phyloP scores from a whole-genome alignment of 2,329 filamentous ascomycete genomes.

The Colletotrichum sidae region DNA sequence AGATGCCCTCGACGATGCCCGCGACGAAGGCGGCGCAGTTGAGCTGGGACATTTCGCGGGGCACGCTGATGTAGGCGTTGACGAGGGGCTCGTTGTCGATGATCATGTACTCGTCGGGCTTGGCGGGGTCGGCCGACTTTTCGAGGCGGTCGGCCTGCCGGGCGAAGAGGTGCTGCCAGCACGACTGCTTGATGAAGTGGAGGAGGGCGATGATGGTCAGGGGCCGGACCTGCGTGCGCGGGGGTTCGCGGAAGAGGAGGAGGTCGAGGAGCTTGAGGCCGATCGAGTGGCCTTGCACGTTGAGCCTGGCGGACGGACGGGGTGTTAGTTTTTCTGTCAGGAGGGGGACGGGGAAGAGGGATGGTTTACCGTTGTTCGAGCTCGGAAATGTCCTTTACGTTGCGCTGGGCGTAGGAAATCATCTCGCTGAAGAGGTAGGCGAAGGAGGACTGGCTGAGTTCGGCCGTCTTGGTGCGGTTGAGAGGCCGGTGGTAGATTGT shows the following conservation, averaged over 20 bases:
- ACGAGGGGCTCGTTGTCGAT: constrained; percentile 98
- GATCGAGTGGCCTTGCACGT: constrained; percentile 91
- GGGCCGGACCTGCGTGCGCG: constrained; percentile 79
- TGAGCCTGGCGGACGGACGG: constrained; percentile 69
- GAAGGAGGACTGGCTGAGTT: constrained; percentile 93
- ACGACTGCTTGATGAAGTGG: constrained; percentile 92
- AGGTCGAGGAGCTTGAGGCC: constrained; percentile 96
- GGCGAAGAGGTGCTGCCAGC: constrained; percentile 93
- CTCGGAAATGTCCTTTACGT: constrained; percentile 93
- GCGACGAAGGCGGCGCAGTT: constrained; percentile 97
- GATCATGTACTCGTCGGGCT: constrained; percentile 98
- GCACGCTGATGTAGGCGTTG: constrained; percentile 92
- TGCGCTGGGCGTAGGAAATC: constrained; percentile 92
- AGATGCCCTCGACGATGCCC: constrained; percentile 94
- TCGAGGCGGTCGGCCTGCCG: constrained; percentile 93
- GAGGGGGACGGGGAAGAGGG: background rate
- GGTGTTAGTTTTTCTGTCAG: constrained; percentile 26
- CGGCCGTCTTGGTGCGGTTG: constrained; percentile 87
- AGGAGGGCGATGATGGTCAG: constrained; percentile 91
- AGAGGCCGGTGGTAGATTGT: constrained; percentile 97
- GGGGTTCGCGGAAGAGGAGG: constrained; percentile 83
- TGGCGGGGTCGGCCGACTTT: constrained; percentile 83
- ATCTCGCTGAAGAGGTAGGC: constrained; percentile 97
- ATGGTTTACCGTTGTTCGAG: constrained; percentile 82
- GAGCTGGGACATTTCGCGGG: constrained; percentile 94